Conservation (phyloP, 202 grass and related monocot species). For the Hordeum pubiflorum region DNA sequence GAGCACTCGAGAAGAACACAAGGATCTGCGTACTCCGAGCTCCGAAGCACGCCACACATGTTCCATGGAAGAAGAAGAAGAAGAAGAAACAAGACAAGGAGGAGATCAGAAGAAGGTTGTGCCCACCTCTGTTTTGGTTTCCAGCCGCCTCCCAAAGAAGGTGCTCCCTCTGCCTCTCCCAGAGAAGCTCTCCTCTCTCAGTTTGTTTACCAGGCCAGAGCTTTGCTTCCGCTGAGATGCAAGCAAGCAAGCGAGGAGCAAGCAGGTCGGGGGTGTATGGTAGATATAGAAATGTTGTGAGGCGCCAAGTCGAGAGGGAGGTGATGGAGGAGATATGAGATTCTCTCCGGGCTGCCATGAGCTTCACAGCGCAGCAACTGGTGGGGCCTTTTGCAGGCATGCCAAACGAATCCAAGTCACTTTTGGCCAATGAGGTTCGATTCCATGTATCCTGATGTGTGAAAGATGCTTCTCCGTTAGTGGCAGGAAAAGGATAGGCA, state of each 20-base stretch:
- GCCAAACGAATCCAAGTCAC: slow-evolving; percentile 54
- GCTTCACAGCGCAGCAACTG: slow-evolving; percentile 34
- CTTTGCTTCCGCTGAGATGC: slow-evolving; percentile 26
- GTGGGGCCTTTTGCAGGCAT: slow-evolving; percentile 37
- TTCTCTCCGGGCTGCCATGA: slow-evolving; percentile 35
- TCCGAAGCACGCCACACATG: background rate
- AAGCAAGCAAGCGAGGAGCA: background rate
- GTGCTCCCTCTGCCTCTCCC: background rate
- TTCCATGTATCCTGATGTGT: slow-evolving; percentile 35
- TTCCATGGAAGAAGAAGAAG: background rate
- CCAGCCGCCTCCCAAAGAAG: background rate
- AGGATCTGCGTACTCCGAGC: background rate
- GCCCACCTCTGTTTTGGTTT: slow-evolving; percentile 22
- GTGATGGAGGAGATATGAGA: slow-evolving; percentile 31
- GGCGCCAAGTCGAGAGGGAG: background rate
- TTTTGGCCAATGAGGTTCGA: slow-evolving; percentile 28
- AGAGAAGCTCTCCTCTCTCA: background rate
- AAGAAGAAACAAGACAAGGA: slow-evolving; percentile 18
- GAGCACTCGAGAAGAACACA: background rate
- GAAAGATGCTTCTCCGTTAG: slow-evolving; percentile 54
- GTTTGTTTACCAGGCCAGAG: background rate
- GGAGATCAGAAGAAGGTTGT: background rate
- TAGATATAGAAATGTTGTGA: slow-evolving; percentile 19
- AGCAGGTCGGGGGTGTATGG: background rate
- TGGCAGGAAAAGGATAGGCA: slow-evolving; percentile 49